Evolutionary conservation across 2,329 filamentous ascomycete genomes (phyloP), one percentile per base, ranked within the genome.

Genomic region (Myriosclerotinia duriaeana): DNA sequence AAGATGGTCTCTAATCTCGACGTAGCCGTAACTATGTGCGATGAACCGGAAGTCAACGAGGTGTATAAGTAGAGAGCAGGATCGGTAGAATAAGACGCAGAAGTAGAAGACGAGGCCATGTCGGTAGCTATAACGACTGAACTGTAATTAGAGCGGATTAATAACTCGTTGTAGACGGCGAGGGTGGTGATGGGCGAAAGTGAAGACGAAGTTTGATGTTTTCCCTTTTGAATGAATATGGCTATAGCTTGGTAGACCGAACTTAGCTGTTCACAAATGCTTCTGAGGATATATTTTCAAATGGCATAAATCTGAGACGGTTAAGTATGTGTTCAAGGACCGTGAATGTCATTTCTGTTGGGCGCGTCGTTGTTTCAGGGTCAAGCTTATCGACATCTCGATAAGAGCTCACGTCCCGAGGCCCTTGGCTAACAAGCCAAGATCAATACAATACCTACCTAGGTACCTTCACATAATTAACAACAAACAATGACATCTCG

Each of bases 1-100:
- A 99, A 85, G 75, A 99, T 98, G 15, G 93, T 97, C 80, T 99
- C 94, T 72, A 99, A 87, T 58, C 95, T 91, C 65, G 93, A 96
- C 1, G 95, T 98, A 36, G 93, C 95, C 52, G 95, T 98, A 75
- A 98, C 89, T 77, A 98, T 97, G 78, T 97, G 93, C 34, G 93
- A 96, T 52, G 93, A 97, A 71, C 95, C 95, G 67, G 95, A 92
- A 26, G 95, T 98, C 66, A 99, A 85, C 64, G 94, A 98, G 68
- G 95, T 98, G 81, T 96, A 97, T 74, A 99, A 90, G 81, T 95
- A 99, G 69, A 99, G 87, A 38, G 89, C 83, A 59, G 89, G 85
- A 77, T 92, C 89, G 72, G 81, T 83, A 9, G 74, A 76, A 68
- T 77, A 77, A 20, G 73, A 71, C 11, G 66, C 36, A 68, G 72